phyloP scores from a whole-genome alignment of 345 rosid genomes.

The Pistacia integerrima region DNA sequence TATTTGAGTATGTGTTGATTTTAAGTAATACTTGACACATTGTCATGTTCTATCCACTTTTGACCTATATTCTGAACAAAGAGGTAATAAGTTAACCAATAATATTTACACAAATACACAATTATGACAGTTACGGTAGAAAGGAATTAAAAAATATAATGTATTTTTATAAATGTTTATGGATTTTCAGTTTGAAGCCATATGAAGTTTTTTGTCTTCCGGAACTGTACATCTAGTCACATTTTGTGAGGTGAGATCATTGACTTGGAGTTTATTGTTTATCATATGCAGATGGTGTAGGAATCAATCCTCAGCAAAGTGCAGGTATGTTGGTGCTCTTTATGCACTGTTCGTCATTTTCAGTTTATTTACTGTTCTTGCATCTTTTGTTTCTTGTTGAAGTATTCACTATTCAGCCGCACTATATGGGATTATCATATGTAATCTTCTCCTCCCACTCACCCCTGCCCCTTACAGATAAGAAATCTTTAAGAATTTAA shows the following conservation, averaged over 20 bases:
- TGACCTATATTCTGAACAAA: background rate
- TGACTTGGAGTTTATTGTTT: conserved; percentile 6
- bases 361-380: background rate
- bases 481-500: too few species aligned
- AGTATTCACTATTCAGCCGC: background rate
- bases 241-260: background rate
- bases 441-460: background rate
- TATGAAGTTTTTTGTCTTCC: background rate
- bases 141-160: too few species aligned
- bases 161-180: background rate
- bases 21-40: background rate
- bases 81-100: background rate
- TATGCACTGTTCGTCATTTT: background rate
- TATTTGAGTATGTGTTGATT: background rate
- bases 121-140: background rate
- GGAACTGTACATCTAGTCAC: background rate
- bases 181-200: background rate
- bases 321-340: conserved; percentile 59
- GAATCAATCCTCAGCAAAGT: conserved; percentile 97
- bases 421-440: background rate
- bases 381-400: background rate
- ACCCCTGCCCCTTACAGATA: background rate
- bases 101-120: too few species aligned
- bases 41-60: background rate
- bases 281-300: conserved; percentile 84